Conservation (phyloP, 805 yeast species). For the Phaffomyces thermotolerans region DNA sequence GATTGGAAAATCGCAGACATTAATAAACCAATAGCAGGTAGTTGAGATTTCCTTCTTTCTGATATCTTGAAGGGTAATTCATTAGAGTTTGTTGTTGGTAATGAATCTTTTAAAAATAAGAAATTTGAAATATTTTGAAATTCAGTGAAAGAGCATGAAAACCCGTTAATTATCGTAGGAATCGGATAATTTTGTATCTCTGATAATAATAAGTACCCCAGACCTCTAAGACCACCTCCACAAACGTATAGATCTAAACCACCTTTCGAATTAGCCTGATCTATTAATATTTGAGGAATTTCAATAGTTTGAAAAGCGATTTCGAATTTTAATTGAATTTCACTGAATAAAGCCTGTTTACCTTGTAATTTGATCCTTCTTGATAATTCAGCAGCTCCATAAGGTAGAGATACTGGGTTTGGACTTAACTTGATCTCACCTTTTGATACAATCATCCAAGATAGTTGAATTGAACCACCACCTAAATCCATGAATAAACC, state of each 20-base stretch:
- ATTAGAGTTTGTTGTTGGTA: constrained; percentile 26
- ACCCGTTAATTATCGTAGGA: constrained; percentile 65
- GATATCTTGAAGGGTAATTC: constrained; percentile 44
- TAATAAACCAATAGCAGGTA: constrained; percentile 63
- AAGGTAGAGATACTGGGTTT: constrained; percentile 59
- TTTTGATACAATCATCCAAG: constrained; percentile 55
- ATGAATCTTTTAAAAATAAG: constrained; percentile 39
- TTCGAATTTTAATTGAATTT: constrained; percentile 44
- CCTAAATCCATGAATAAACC: constrained; percentile 72
- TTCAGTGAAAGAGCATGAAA: constrained; percentile 47
- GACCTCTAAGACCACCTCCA: constrained; percentile 70
- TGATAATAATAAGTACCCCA: constrained; percentile 53
- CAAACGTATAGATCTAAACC: constrained; percentile 61
- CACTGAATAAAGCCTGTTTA: constrained; percentile 41
- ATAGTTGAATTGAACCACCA: constrained; percentile 61
- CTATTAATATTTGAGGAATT: constrained; percentile 43
- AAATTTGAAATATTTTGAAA: constrained; percentile 46
- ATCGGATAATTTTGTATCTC: constrained; percentile 54
- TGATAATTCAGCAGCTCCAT: constrained; percentile 65
- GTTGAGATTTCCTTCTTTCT: constrained; percentile 55
- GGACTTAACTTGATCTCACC: constrained; percentile 51
- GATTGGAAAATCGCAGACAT: constrained; percentile 57
- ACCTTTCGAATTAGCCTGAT: constrained; percentile 45
- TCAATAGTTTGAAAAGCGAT: constrained; percentile 43
- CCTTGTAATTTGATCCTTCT: constrained; percentile 47